Evolutionary conservation across 768 basidiomycete species (phyloP).

Genomic region (Trametes sanguinea): DNA sequence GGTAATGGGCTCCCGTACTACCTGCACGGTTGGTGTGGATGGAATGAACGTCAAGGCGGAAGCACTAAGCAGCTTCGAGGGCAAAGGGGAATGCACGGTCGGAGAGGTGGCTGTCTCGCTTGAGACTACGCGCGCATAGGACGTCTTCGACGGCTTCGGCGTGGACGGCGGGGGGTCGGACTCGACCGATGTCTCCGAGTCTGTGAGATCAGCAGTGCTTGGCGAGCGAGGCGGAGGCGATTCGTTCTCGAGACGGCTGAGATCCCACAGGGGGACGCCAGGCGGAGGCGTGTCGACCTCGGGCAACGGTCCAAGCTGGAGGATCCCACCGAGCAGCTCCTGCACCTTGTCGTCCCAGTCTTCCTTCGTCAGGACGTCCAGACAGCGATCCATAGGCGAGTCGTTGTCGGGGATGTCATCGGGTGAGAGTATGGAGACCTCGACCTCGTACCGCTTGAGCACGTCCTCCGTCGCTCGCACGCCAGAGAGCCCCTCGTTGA

Average conservation of each 20-base stretch:
- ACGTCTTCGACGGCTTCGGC: conserved; percentile 42
- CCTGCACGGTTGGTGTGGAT: conserved; percentile 6
- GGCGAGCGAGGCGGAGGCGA: conserved; percentile 14
- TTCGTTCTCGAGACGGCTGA: conserved; percentile 21
- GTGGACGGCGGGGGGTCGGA: conserved; percentile 50
- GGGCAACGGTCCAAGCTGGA: conserved; percentile 15
- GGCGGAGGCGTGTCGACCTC: conserved; percentile 21
- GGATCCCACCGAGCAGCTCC: conserved; percentile 39
- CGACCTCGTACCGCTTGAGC: conserved; percentile 28
- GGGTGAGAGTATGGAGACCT: conserved; percentile 25
- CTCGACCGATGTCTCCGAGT: conserved; percentile 46
- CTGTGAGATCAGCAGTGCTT: conserved; percentile 35
- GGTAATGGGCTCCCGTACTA: conserved; percentile 16
- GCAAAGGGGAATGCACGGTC: conserved; percentile 25
- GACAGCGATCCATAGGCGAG: background rate
- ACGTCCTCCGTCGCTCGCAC: conserved; percentile 27
- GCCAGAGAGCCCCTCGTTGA: conserved; percentile 26
- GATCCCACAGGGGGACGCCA: conserved; percentile 27
- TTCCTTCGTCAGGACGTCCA: conserved; percentile 32
- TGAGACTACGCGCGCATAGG: conserved; percentile 40
- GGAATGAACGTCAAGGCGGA: conserved; percentile 32
- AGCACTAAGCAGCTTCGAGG: conserved; percentile 32
- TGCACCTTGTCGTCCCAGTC: conserved; percentile 46
- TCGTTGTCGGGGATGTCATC: conserved; percentile 5
- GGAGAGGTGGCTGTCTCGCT: conserved; percentile 26